A percentile compares a stretch with the other conserved stretches of the same genome.
Evolutionary conservation across 148 eudicot species (phyloP).

Genomic region (Hydrangea macrophylla): DNA sequence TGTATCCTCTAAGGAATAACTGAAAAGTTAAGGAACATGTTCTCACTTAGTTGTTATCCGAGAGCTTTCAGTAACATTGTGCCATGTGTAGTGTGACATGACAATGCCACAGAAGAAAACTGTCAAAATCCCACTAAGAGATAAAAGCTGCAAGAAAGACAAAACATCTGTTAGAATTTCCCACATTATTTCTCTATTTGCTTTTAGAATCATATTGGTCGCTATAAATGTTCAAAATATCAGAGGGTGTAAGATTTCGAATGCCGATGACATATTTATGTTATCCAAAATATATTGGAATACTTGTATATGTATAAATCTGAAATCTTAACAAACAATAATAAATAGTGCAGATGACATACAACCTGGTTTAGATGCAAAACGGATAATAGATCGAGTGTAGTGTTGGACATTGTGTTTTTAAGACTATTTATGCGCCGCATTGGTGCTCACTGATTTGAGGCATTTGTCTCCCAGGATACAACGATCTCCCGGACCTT

Average conservation of each 20-base stretch:
- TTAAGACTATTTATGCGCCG: too few relatives aligned
- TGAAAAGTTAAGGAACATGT: neutral
- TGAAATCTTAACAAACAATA: too few relatives aligned
- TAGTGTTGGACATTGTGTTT: too few relatives aligned
- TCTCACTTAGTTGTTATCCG: slow-evolving; percentile 79
- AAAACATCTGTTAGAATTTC: neutral
- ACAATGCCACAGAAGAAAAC: slow-evolving; percentile 72
- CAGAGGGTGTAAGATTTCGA: too few relatives aligned
- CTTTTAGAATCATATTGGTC: neutral
- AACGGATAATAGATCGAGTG: too few relatives aligned
- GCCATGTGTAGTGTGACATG: slow-evolving; percentile 91
- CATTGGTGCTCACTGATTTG: too few relatives aligned
- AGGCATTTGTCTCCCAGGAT: too few relatives aligned
- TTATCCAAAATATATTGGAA: neutral
- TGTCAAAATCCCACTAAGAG: slow-evolving; percentile 74
- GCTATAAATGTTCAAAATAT: neutral
- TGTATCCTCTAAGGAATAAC: neutral
- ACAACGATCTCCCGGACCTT: too few relatives aligned
- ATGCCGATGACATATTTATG: too few relatives aligned
- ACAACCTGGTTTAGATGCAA: too few relatives aligned
- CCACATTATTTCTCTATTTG: neutral
- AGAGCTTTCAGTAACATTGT: slow-evolving; percentile 76
- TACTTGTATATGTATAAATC: neutral
- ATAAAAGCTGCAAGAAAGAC: slow-evolving; percentile 50
- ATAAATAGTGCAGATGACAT: too few relatives aligned